phyloP scores from a whole-genome alignment of 345 rosid genomes.

The Gossypium mustelinum region DNA sequence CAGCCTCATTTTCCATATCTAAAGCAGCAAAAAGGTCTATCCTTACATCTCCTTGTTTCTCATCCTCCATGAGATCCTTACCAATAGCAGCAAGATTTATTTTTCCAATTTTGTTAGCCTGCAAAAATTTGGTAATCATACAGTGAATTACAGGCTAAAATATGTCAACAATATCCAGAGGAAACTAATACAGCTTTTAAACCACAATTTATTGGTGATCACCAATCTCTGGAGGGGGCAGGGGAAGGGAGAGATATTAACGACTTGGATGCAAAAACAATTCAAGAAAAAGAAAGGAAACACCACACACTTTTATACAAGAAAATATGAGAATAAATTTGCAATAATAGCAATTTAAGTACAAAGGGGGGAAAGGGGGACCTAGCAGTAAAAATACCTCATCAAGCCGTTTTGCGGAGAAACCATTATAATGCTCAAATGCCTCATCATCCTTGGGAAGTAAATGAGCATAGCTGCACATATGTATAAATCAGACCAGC shows the following conservation, averaged over 20 bases:
- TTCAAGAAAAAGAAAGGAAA: background rate
- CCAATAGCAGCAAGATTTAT: slow-evolving; percentile 99
- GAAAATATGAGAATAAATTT: background rate
- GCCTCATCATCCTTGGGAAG: slow-evolving; percentile 90
- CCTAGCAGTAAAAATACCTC: slow-evolving; percentile 48
- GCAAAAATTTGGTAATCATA: slow-evolving; percentile 17
- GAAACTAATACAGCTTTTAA: background rate
- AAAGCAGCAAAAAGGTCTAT: slow-evolving; percentile 84
- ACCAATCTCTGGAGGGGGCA: background rate
- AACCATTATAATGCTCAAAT: slow-evolving; percentile 68
- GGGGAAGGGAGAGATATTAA: background rate
- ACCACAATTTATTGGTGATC: background rate
- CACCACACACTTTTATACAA: background rate
- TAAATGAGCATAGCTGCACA: slow-evolving; percentile 80
- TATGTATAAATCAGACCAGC: background rate
- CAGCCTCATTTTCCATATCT: slow-evolving; percentile 94
- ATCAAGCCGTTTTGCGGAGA: slow-evolving; percentile 74
- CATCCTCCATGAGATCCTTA: slow-evolving; percentile 99
- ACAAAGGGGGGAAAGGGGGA: background rate
- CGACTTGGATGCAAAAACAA: background rate
- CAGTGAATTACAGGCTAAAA: background rate
- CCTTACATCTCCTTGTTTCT: slow-evolving; percentile 93
- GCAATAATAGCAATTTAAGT: background rate
- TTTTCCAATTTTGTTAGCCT: slow-evolving; percentile 98
- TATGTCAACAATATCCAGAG: background rate